Base-by-base conservation (phyloP, 345 rosid genomes). In the Hibiscus tridactylites region DNA sequence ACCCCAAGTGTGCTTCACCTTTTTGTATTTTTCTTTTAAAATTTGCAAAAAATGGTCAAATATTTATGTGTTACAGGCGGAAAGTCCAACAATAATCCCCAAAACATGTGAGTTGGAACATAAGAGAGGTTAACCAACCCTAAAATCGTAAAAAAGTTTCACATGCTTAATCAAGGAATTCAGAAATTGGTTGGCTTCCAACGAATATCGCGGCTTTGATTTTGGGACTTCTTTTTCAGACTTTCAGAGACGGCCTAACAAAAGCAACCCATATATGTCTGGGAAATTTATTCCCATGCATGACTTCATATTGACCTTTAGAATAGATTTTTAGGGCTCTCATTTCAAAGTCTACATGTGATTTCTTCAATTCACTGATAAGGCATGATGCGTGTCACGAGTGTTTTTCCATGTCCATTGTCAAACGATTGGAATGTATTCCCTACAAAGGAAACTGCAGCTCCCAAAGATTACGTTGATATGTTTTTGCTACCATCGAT, bases 201-300 rank as follows among this genome's bases (percentile, higher is more conserved):
- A 57, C 61, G 61, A 21, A 4, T 58, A 24, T 6, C n/a, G 70
- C 71, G 78, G 65, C 78, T 73, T 24, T 73, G 52, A 73, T 78
- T 66, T 75, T 44, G 79, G 71, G 21, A 66, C 39, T 57, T 37
- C 15, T 16, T 19, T 24, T 37, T 6, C 42, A 37, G 42, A 37
- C 28, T 37, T 57, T 65, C 65, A 19, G n/a, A 50, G 70, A 66
- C 70, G 54, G 24, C 57, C 71, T 56, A 21, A 3, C 4, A 1
- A 44, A 24, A 1, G 4, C 21, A 42, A 6, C 31, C n/a, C 10
- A 21, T 12, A 39, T 12, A 6, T 21, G 4, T 44, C 17, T 19
- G 11, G 26, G 12, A 46, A 65, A 46, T 46, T 46, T 11, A 19
- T 6, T 0, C 57, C n/a, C 11, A 6, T 26, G 54, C 56, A 46